Base-by-base conservation (phyloP, 202 grass and related monocot genomes). In the Brachypodium distachyon region DNA sequence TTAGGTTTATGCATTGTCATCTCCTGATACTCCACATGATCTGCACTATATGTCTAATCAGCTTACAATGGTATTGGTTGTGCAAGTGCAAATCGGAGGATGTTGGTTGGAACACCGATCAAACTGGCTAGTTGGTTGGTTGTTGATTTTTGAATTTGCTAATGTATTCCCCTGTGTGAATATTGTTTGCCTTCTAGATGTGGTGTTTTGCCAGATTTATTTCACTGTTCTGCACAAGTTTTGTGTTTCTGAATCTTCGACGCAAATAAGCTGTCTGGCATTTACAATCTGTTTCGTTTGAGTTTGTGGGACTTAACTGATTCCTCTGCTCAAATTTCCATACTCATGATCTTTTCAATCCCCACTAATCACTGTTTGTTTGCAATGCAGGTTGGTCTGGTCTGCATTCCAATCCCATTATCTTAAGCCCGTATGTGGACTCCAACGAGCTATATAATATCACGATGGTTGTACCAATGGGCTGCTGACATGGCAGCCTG, bases 341-440 rank as follows among this genome's bases (percentile, higher is more conserved):
- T 51, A 18, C 22, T 51, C 26, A 19, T 70, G 31, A n/a, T 77
- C 0, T 31, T 71, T 77, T 52, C 23, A 21, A 9, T 32, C n/a
- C 53, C 36, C 36, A 44, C 26, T 84, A 54, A 78, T 53, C 10
- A 17, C 5, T 7, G 26, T 44, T 78, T 0, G 9, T 72, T 54
- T 66, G 48, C 7, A 34, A 39, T 66, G 75, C 74, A 78, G 74
- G 54, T 52, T 53, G 25, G 58, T 84, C 52, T 53, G 25, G 58
- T 84, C 52, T 58, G 28, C 14, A 72, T 78, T 61, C 58, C 26
- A n/a, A n/a, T 52, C 26, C 41, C 14, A 73, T 47, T 18, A 4
- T 36, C 1, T 31, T 21, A 72, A 55, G 49, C 49, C 66, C 3
- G 21, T 22, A 48, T 18, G 10, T 56, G 10, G 62, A 56, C 39